Conservation (phyloP, 768 basidiomycete genomes). For the Pluteus cervinus region DNA sequence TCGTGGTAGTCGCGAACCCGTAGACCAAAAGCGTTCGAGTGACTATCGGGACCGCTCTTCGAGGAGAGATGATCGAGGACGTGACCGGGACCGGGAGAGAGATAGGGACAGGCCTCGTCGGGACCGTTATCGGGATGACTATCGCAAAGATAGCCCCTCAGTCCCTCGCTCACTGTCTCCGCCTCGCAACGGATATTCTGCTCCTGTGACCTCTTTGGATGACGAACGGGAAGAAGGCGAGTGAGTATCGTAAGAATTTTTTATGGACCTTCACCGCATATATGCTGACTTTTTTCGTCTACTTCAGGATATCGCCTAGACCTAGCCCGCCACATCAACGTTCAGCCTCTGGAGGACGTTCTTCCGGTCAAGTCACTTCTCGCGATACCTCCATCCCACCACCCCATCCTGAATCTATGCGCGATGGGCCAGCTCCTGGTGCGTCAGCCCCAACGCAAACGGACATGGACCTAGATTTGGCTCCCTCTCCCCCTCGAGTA, state of each 20-base stretch:
- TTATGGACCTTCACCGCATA: not conserved
- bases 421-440: too few relatives aligned
- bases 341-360: slow-evolving; percentile 4
- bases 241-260: slow-evolving; percentile 55
- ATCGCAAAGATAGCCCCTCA: slow-evolving; percentile 16
- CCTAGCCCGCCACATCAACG: slow-evolving; percentile 20
- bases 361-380: slow-evolving; percentile 4
- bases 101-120: slow-evolving; percentile 22
- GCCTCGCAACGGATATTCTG: slow-evolving; percentile 13
- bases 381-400: slow-evolving; percentile 15
- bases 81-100: slow-evolving; percentile 14
- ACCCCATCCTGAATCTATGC: slow-evolving; percentile 27
- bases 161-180: slow-evolving; percentile 17
- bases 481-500: slow-evolving; percentile 46
- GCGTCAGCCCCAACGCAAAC: too few relatives aligned
- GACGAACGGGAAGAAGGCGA: slow-evolving; percentile 88
- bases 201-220: slow-evolving; percentile 14
- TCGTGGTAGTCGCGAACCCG: slow-evolving; percentile 27
- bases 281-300: slow-evolving; percentile 8
- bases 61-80: slow-evolving; percentile 16
- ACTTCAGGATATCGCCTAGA: slow-evolving; percentile 60
- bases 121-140: slow-evolving; percentile 20
- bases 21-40: slow-evolving; percentile 17
- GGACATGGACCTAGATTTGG: slow-evolving; percentile 52
- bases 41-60: slow-evolving; percentile 10